These are phyloP conservation scores for Extremus antarcticus DNA, from an alignment of 495 filamentous ascomycete genomes.

Conservation along the genomic window DNA sequence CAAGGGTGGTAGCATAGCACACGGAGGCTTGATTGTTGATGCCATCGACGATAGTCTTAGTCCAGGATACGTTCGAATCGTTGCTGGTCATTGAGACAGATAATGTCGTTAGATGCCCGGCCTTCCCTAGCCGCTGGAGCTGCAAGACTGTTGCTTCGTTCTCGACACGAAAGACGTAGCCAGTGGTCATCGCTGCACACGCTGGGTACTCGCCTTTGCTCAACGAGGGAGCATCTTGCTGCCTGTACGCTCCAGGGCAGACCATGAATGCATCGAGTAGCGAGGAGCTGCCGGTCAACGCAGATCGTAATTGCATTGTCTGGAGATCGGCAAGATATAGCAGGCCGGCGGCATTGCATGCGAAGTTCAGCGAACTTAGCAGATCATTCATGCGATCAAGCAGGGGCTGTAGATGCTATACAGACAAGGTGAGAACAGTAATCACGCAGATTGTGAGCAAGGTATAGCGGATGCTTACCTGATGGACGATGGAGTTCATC, in stretches of 20 bases:
- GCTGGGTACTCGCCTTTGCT: constrained; percentile 27
- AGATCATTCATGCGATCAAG: background rate
- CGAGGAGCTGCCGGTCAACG: constrained; percentile 40
- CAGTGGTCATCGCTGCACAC: constrained; percentile 21
- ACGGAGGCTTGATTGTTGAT: background rate
- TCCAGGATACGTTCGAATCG: constrained; percentile 31
- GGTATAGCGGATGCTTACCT: too few relatives aligned
- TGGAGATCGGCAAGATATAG: constrained; percentile 47
- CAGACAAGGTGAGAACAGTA: background rate
- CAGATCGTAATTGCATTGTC: constrained; percentile 43
- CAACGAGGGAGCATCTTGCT: constrained; percentile 39
- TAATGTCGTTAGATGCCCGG: constrained; percentile 20
- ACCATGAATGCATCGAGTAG: constrained; percentile 45
- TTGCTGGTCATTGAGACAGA: background rate
- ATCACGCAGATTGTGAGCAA: too few relatives aligned
- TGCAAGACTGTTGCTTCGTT: constrained; percentile 23
- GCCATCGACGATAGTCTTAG: background rate
- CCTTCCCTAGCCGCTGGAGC: constrained; percentile 19
- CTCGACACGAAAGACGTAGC: constrained; percentile 27
- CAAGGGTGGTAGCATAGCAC: background rate
- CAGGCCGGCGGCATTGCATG: constrained; percentile 8
- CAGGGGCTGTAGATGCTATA: background rate
- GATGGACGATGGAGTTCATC: too few relatives aligned
- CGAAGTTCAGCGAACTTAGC: background rate
- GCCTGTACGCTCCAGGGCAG: constrained; percentile 49